phyloP scores from a whole-genome alignment of 768 basidiomycete species.

The Gyrodon lividus region DNA sequence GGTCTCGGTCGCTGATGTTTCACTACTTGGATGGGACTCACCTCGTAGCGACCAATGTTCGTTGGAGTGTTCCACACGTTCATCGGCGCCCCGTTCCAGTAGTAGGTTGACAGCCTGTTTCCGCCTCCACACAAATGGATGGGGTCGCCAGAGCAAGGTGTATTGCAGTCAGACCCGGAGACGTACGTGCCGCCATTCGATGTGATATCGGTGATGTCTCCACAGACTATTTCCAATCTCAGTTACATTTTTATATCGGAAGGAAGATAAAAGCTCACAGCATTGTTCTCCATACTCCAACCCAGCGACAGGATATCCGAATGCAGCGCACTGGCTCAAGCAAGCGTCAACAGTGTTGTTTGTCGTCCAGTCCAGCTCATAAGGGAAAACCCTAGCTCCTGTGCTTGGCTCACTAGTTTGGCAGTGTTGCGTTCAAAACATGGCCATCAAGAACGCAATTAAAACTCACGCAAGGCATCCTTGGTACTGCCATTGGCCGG shows the following conservation, averaged over 20 bases:
- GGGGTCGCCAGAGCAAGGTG: constrained; percentile 70
- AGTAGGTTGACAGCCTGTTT: constrained; percentile 52
- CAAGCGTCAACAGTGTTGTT: constrained; percentile 69
- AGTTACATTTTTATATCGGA: neutral
- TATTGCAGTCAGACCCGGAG: constrained; percentile 39
- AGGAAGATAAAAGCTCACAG: constrained; percentile 46
- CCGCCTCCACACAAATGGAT: constrained; percentile 66
- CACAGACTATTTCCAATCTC: constrained; percentile 52
- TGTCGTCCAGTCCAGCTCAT: constrained; percentile 53
- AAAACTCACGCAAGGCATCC: constrained; percentile 62
- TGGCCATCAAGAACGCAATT: neutral
- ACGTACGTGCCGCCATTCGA: constrained; percentile 32
- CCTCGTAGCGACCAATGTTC: constrained; percentile 71
- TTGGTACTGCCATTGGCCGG: constrained; percentile 61
- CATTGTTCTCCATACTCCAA: constrained; percentile 72
- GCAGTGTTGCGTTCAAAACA: neutral
- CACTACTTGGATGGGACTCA: constrained; percentile 27
- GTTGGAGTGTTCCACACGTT: constrained; percentile 64
- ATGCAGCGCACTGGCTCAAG: constrained; percentile 64
- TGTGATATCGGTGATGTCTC: constrained; percentile 57
- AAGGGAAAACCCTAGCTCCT: constrained; percentile 52
- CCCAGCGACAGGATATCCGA: constrained; percentile 71
- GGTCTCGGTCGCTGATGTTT: neutral
- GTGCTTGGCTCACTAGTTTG: constrained; percentile 45
- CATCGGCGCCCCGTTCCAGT: constrained; percentile 47